These are phyloP conservation scores for Dionaea muscipula DNA, from an alignment of 179 eudicot genomes.

Conservation along the genomic window DNA sequence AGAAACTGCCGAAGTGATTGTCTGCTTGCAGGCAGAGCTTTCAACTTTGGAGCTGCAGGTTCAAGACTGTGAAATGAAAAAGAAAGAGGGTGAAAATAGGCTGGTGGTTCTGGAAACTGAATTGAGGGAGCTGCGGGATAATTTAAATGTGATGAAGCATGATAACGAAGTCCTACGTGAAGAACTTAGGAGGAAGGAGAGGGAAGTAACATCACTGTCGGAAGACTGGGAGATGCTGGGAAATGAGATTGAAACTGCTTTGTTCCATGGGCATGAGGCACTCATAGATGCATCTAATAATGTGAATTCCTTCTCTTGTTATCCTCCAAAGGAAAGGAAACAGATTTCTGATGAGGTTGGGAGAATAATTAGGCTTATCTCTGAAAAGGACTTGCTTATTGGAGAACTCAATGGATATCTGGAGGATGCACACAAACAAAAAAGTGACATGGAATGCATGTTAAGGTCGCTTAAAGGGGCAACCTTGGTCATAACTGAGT, in stretches of 20 bases:
- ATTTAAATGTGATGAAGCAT: constrained; percentile 18
- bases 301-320: constrained; percentile 33
- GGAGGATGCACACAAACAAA: constrained; percentile 50
- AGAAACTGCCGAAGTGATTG: constrained; percentile 94
- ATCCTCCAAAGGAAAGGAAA: constrained; percentile 23
- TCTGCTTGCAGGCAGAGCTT: constrained; percentile 91
- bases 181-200: constrained; percentile 40
- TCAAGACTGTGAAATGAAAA: constrained; percentile 43
- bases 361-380: constrained; percentile 39
- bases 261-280: constrained; percentile 54
- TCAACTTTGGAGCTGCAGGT: constrained; percentile 63
- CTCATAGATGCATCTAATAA: constrained; percentile 57
- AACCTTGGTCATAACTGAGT: constrained; percentile 61
- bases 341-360: constrained; percentile 50
- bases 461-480: constrained; percentile 87
- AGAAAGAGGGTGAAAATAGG: constrained; percentile 38
- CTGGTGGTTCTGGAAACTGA: constrained; percentile 30
- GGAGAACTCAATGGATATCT: constrained; percentile 47
- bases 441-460: constrained; percentile 64
- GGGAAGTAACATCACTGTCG: constrained; percentile 23
- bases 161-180: constrained; percentile 40
- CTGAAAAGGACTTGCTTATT: constrained; percentile 55
- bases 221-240: constrained; percentile 48
- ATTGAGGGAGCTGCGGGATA: constrained; percentile 33
- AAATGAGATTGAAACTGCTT: constrained; percentile 52